Evolutionary conservation across 2,329 filamentous ascomycete species (phyloP).

Genomic region (Pestalotiopsis sp.): DNA sequence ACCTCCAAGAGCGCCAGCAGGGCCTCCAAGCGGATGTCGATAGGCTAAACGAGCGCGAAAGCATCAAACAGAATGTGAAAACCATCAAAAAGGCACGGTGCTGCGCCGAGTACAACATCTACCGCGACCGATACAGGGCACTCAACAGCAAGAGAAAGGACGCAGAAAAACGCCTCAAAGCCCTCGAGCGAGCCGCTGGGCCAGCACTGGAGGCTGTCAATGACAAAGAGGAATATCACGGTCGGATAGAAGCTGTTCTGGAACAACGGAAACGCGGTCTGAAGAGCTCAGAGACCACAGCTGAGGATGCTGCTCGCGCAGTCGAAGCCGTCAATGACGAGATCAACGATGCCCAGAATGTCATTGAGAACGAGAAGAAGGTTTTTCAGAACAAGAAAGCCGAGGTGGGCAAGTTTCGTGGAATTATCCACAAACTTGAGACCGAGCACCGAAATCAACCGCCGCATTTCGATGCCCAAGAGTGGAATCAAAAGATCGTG

Average conservation of each 20-base stretch:
- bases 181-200: constrained; percentile 60
- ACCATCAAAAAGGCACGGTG: constrained; percentile 69
- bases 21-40: constrained; percentile 82
- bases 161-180: constrained; percentile 59
- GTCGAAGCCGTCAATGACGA: constrained; percentile 42
- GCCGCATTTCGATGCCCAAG: constrained; percentile 67
- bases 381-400: constrained; percentile 50
- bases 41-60: constrained; percentile 74
- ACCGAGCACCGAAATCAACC: constrained; percentile 64
- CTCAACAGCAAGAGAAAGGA: constrained; percentile 59
- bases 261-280: constrained; percentile 57
- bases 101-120: constrained; percentile 65
- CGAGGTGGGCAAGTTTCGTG: constrained; percentile 42
- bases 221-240: constrained; percentile 69
- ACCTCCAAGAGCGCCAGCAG: constrained; percentile 73
- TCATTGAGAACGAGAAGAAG: constrained; percentile 55
- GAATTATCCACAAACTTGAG: constrained; percentile 65
- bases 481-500: constrained; percentile 76
- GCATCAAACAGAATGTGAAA: constrained; percentile 65
- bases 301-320: constrained; percentile 42
- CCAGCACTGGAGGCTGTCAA: constrained; percentile 73
- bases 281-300: constrained; percentile 54
- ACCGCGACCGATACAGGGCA: constrained; percentile 48
- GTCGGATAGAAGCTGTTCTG: constrained; percentile 58
- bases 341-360: constrained; percentile 46